Evolutionary conservation across 768 basidiomycete genomes (phyloP).

Genomic region (Gloeopeniophorella convolvens): DNA sequence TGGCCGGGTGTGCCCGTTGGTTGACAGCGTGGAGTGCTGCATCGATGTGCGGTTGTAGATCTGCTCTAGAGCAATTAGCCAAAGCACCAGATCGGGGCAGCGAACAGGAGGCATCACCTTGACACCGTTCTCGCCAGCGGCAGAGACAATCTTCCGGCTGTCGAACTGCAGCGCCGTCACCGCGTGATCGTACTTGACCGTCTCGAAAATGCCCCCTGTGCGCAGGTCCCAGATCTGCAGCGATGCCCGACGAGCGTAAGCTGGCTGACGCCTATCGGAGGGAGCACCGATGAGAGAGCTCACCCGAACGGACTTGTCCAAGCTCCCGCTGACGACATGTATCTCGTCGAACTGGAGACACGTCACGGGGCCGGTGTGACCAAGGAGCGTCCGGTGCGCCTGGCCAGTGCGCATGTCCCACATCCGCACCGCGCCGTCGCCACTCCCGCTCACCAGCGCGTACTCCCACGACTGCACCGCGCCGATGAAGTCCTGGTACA

Average conservation of each 20-base stretch:
- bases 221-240: conserved; percentile 93
- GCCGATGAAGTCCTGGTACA: conserved; percentile 96
- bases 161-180: conserved; percentile 94
- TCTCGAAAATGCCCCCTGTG: conserved; percentile 81
- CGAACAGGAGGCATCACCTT: conserved; percentile 46
- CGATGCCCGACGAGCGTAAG: too few relatives aligned
- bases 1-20: conserved; percentile 92
- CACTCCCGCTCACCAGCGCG: conserved; percentile 93
- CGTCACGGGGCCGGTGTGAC: conserved; percentile 90
- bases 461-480: conserved; percentile 99
- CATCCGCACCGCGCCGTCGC: conserved; percentile 96
- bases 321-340: conserved; percentile 85
- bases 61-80: conserved; percentile 33
- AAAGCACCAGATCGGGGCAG: neutral
- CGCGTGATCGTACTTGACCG: conserved; percentile 83
- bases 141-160: conserved; percentile 85
- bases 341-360: conserved; percentile 95
- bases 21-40: conserved; percentile 76
- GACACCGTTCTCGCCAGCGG: conserved; percentile 87
- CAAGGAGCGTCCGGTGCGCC: conserved; percentile 85
- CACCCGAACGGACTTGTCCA: conserved; percentile 90
- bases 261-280: neutral
- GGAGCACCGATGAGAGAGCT: conserved; percentile 21
- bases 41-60: conserved; percentile 93
- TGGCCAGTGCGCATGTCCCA: conserved; percentile 99